These are phyloP conservation scores for Mycosarcoma mackinlayi DNA, from an alignment of 1,284 basidiomycete genomes.

Conservation along the genomic window DNA sequence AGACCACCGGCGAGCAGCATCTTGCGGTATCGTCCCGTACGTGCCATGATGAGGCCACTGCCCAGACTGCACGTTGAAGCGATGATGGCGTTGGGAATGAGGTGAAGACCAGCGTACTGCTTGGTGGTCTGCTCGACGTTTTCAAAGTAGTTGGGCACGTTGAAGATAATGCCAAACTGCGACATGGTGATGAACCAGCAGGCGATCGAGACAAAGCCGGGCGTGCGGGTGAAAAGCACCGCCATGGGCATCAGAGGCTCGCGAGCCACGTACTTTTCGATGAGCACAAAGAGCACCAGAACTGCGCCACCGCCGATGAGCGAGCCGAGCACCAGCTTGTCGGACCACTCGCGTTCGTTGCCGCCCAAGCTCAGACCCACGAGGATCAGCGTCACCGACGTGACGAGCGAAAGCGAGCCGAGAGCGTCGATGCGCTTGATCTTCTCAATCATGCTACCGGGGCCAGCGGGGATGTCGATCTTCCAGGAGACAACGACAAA, in stretches of 20 bases:
- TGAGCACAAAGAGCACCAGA: constrained; percentile 71
- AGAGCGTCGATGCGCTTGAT: constrained; percentile 69
- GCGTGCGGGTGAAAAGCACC: constrained; percentile 68
- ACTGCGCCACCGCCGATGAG: constrained; percentile 70
- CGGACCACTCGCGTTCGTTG: constrained; percentile 61
- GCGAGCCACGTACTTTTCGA: constrained; percentile 70
- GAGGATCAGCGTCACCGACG: constrained; percentile 66
- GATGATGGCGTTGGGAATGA: constrained; percentile 69
- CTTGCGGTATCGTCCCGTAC: constrained; percentile 67
- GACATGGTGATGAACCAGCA: constrained; percentile 69
- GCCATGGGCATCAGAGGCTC: constrained; percentile 69
- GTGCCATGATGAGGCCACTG: constrained; percentile 68
- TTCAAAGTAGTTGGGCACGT: constrained; percentile 68
- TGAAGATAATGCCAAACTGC: constrained; percentile 69
- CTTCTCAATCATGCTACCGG: constrained; percentile 68
- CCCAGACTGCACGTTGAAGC: constrained; percentile 69
- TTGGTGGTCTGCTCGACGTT: constrained; percentile 67
- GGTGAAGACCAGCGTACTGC: constrained; percentile 67
- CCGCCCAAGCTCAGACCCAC: constrained; percentile 67
- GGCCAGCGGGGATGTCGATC: constrained; percentile 69
- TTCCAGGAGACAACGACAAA: constrained; percentile 68
- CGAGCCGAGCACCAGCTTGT: constrained; percentile 57
- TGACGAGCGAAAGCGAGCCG: constrained; percentile 68
- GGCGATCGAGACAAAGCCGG: constrained; percentile 68
- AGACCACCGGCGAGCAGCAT: constrained; percentile 66